Evolutionary conservation across 306 rosid species (phyloP).

Genomic region (Biancaea sappan): DNA sequence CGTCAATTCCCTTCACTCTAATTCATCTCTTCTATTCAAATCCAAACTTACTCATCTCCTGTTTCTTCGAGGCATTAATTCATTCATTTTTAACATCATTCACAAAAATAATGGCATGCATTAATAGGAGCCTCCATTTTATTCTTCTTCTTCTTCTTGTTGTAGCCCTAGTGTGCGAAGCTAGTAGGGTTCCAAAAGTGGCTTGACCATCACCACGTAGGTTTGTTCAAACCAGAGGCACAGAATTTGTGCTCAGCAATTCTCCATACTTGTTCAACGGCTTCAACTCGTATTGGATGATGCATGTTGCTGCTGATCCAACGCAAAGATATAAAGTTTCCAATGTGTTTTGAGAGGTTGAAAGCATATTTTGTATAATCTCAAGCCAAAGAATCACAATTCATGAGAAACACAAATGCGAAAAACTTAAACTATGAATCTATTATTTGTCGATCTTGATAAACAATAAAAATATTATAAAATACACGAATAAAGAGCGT

Average conservation of each 20-base stretch:
- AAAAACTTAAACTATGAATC: no score
- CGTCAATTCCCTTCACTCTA: background rate
- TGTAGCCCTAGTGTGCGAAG: conserved; percentile 28
- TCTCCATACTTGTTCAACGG: conserved; percentile 54
- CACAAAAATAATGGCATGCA: conserved; percentile 6
- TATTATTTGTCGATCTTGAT: no score
- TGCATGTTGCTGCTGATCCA: conserved; percentile 51
- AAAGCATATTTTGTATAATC: no score
- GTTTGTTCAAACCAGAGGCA: conserved; percentile 45
- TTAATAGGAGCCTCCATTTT: background rate
- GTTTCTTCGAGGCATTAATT: background rate
- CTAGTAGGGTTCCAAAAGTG: conserved; percentile 1
- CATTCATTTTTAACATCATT: background rate
- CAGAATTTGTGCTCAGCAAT: conserved; percentile 36
- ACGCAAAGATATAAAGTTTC: conserved; percentile 44
- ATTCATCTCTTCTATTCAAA: background rate
- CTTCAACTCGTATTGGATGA: conserved; percentile 67
- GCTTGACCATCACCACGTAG: background rate
- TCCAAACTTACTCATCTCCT: background rate
- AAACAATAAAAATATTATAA: no score
- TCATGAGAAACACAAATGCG: no score
- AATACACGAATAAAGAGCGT: no score
- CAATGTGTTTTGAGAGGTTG: conserved; percentile 49
- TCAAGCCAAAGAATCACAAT: no score
- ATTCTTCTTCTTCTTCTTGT: background rate